These are phyloP conservation scores for Pleurotus giganteus DNA, from an alignment of 768 basidiomycete genomes.

Conservation along the genomic window DNA sequence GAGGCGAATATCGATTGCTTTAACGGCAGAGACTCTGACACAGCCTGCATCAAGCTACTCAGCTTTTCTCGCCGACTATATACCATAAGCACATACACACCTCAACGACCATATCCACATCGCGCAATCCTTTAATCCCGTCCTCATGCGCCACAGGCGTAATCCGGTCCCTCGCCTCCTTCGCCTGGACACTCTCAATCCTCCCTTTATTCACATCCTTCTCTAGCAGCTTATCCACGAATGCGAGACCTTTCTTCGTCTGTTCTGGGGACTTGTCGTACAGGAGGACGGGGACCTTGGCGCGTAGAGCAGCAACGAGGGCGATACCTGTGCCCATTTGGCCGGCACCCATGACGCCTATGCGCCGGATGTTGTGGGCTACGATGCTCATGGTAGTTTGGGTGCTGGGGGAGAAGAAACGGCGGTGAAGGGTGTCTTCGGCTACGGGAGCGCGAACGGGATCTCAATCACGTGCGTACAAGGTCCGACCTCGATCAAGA, in stretches of 20 bases:
- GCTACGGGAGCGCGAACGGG: neutral
- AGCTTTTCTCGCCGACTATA: neutral
- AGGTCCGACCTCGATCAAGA: neutral
- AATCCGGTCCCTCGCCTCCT: slow-evolving; percentile 69
- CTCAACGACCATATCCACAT: slow-evolving; percentile 92
- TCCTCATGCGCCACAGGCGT: slow-evolving; percentile 47
- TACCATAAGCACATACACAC: slow-evolving; percentile 36
- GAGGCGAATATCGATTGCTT: slow-evolving; percentile 77
- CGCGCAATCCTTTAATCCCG: slow-evolving; percentile 59
- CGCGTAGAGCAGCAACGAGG: slow-evolving; percentile 80
- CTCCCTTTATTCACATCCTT: slow-evolving; percentile 88
- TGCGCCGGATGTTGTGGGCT: slow-evolving; percentile 67
- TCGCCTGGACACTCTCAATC: slow-evolving; percentile 64
- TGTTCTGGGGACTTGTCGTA: slow-evolving; percentile 78
- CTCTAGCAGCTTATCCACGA: slow-evolving; percentile 80
- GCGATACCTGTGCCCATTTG: slow-evolving; percentile 92
- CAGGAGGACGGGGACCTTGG: slow-evolving; percentile 82
- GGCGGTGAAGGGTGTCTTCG: neutral
- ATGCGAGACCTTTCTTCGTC: slow-evolving; percentile 64
- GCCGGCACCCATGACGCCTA: slow-evolving; percentile 81
- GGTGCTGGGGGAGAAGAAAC: neutral
- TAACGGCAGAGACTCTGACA: slow-evolving; percentile 76
- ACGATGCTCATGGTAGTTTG: slow-evolving; percentile 22
- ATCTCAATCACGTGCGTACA: neutral
- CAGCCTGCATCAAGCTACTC: slow-evolving; percentile 51